Conservation (phyloP, 176 grass and related monocot species). For the Musa itinerans region DNA sequence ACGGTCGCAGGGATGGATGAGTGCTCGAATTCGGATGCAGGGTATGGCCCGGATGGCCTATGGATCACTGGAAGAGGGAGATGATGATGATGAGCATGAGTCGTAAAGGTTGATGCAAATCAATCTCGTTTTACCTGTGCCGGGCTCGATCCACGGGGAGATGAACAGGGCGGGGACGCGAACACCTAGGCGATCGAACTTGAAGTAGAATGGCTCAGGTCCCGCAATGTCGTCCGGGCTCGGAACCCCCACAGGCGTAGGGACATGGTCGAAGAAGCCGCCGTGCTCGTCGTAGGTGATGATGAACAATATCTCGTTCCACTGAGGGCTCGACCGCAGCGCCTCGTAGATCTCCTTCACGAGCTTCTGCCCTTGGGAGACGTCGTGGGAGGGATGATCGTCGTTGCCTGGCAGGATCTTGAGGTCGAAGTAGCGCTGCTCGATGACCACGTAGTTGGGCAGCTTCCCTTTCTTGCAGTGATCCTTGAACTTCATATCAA, state of each 20-base stretch:
- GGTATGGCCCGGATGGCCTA: slow-evolving; percentile 31
- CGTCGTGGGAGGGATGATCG: slow-evolving; percentile 76
- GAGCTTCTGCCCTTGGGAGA: slow-evolving; percentile 53
- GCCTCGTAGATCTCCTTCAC: slow-evolving; percentile 76
- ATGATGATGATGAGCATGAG: neutral
- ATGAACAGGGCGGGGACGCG: slow-evolving; percentile 63
- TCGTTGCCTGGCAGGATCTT: slow-evolving; percentile 54
- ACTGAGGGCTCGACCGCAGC: slow-evolving; percentile 52
- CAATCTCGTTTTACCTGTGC: slow-evolving; percentile 27
- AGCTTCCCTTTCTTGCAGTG: slow-evolving; percentile 71
- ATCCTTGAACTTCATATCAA: slow-evolving; percentile 46
- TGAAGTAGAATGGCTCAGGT: slow-evolving; percentile 42
- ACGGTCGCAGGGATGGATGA: slow-evolving; percentile 73
- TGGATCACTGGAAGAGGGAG: slow-evolving; percentile 37
- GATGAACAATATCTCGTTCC: slow-evolving; percentile 54
- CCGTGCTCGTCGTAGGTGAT: slow-evolving; percentile 87
- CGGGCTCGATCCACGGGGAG: slow-evolving; percentile 68
- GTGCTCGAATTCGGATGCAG: slow-evolving; percentile 71
- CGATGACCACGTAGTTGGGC: slow-evolving; percentile 77
- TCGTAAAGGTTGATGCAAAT: neutral
- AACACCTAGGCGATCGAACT: slow-evolving; percentile 68
- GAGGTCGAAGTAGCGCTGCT: slow-evolving; percentile 85
- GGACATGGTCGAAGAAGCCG: slow-evolving; percentile 75
- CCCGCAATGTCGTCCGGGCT: slow-evolving; percentile 14
- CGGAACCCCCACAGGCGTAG: slow-evolving; percentile 36